Conservation (phyloP, 2,329 filamentous ascomycete genomes). For the Venturia aucupariae region DNA sequence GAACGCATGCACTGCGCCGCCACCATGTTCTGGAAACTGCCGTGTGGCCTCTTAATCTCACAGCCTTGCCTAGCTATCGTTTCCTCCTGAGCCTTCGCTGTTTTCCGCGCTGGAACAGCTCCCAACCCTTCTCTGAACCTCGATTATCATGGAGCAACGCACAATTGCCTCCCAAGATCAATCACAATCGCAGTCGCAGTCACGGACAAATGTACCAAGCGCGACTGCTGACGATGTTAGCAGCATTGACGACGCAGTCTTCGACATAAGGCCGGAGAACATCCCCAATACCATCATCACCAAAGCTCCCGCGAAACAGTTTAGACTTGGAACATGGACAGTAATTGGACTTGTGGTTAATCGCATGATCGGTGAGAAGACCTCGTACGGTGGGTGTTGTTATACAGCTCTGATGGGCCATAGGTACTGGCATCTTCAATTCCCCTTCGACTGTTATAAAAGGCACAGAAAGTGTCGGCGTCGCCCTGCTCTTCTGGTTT, state of each 20-base stretch:
- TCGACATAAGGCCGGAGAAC: background rate
- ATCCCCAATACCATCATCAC: background rate
- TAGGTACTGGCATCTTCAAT: constrained; percentile 21
- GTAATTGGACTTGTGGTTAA: constrained; percentile 21
- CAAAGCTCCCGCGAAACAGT: constrained; percentile 2
- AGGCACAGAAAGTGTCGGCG: constrained; percentile 20
- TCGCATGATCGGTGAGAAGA: constrained; percentile 19
- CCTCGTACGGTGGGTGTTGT: background rate
- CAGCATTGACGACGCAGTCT: background rate
- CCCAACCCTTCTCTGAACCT: background rate
- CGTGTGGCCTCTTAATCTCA: background rate
- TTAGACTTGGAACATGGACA: constrained; percentile 8
- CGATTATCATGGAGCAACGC: background rate
- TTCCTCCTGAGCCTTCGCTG: background rate
- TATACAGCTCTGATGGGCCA: background rate
- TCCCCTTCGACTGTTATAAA: constrained; percentile 20
- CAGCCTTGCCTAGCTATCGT: background rate
- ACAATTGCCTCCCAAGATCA: background rate
- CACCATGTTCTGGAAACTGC: background rate
- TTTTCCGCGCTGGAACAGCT: background rate
- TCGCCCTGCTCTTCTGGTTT: constrained; percentile 32
- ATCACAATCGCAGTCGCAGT: background rate
- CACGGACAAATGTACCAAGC: background rate
- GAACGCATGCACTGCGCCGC: background rate
- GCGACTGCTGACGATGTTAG: background rate